Evolutionary conservation across 1,139 yeast species (phyloP).

Genomic region (Blastobotrys aristatus): DNA sequence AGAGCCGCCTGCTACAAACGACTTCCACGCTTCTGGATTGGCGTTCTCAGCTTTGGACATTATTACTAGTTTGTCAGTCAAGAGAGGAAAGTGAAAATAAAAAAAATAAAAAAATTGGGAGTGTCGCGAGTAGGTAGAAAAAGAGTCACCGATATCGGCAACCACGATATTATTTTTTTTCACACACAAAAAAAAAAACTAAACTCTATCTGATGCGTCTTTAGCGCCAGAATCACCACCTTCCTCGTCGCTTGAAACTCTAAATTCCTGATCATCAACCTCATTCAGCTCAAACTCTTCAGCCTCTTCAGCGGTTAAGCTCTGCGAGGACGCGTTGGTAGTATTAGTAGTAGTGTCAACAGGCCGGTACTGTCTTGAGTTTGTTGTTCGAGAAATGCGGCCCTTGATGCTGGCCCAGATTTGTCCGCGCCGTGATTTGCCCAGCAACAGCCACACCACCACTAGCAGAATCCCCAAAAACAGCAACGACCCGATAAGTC

Average conservation of each 20-base stretch:
- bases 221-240: not conserved
- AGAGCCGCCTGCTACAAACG: conserved; percentile 88
- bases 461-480: conserved; percentile 42
- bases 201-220: conserved; percentile 3
- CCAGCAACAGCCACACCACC: conserved; percentile 47
- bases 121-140: not conserved
- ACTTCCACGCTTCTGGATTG: conserved; percentile 45
- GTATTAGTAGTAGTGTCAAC: not conserved
- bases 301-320: conserved; percentile 7
- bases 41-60: conserved; percentile 16
- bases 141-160: not conserved
- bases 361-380: not conserved
- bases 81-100: not conserved
- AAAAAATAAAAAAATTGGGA: not conserved
- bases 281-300: conserved; percentile 26
- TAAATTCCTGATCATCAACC: conserved; percentile 18
- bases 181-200: not conserved
- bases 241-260: conserved; percentile 19
- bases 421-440: conserved; percentile 36
- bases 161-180: not conserved
- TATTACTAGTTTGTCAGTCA: not conserved
- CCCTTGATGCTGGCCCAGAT: conserved; percentile 28
- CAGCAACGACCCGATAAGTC: conserved; percentile 52
- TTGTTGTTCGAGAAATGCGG: conserved; percentile 7
- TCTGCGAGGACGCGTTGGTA: not conserved